Evolutionary conservation across 306 rosid genomes (phyloP).

Genomic region (cucumber (Cucumis sativus)): Cucumber_9930_V3 NC_026655.2:7143501-7144000

Average conservation of each 20-base stretch:
- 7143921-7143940: constrained; percentile 46
- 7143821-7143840: constrained; percentile 28
- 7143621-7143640: too few species aligned
- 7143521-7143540: constrained; percentile 23
- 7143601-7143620: too few species aligned
- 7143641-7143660: too few species aligned
- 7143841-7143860: constrained; percentile 31
- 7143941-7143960: constrained; percentile 49
- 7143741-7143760: constrained; percentile 51
- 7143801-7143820: constrained; percentile 28
- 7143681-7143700: too few species aligned
- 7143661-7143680: too few species aligned
- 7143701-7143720: neutral
- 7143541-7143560: constrained; percentile 47
- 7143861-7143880: constrained; percentile 35
- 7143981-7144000: constrained; percentile 31
- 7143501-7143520: constrained; percentile 30
- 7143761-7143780: constrained; percentile 65
- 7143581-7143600: neutral
- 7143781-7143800: constrained; percentile 49
- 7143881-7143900: constrained; percentile 60
- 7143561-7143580: constrained; percentile 65
- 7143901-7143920: constrained; percentile 40
- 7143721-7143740: neutral
- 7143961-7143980: constrained; percentile 61